Base-by-base conservation (phyloP, 2,329 filamentous ascomycete species). In the Cadophora sp. region DNA sequence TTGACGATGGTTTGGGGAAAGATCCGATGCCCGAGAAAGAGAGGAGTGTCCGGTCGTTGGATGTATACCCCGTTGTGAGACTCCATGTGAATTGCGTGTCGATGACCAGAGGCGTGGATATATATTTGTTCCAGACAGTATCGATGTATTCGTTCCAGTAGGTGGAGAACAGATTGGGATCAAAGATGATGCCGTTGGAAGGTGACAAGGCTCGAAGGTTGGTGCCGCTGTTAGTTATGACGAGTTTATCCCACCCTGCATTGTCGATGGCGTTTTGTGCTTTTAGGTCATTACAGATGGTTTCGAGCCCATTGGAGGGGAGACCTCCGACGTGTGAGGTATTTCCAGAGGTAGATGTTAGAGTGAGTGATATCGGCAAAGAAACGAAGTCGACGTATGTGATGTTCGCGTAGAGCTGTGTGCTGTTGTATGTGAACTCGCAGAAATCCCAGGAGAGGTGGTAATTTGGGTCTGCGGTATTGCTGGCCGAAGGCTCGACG, bases 301-400 rank as follows among this genome's bases (percentile, higher is more conserved):
- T 81, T 39, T 84, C 81, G 13, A 91, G 79, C 3, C 89, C 89
- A 70, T 87, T 64, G 30, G 68, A 27, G 36, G 66, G 2, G 81
- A 91, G 85, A 9, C 90, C 90, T 0, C 81, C 78, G 18, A 91
- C 80, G 51, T 81, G 78, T 71, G 86, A 82, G 3, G 80, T 79
- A 0, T 68, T 73, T 18, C 82, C 82, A 14, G 77, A 75, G 0
- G 71, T 74, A 4, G 79, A 81, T 50, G 80, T 78, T 14, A 89
- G 79, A 4, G 81, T 81, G 68, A 89, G 77, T 1, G 85, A 83
- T 60, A 91, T 83, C 22, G 90, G 89, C 72, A 90, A 76, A 72
- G 81, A 81, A 68, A 93, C 85, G 78, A 94, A 94, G 80, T 94
- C 91, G 62, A 94, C 91, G 76, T 91, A 90, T 68, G 84, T 87